Base-by-base conservation (phyloP, 768 basidiomycete species). In the Lactarius psammicola region DNA sequence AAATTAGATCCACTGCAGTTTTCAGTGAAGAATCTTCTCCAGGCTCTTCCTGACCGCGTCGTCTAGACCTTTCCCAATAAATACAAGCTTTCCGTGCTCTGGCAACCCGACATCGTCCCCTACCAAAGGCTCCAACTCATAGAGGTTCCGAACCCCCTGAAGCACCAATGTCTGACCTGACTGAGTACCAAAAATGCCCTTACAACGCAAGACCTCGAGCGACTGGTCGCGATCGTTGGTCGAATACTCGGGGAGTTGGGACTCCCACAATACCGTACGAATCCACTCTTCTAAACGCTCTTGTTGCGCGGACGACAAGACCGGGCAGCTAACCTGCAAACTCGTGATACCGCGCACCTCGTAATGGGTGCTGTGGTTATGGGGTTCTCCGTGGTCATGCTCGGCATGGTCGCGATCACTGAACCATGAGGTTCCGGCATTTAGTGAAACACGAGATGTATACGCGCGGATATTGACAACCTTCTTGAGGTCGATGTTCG, bases 131-230 rank as follows among this genome's bases (percentile, higher is more conserved):
- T 65, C 71, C 58, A 95, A 83, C 71, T 99, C 96, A 73, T 95
- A 99, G 75, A 98, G 82, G 70, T 80, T 92, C 69, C 92, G 80
- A 15, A 99, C 97, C 2, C 95, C 97, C 73, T 99, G 97, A 54
- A 99, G 77, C 60, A 98, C 85, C 70, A 87, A 83, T 63, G 84
- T 80, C 60, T 82, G 79, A 2, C 89, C 89, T 0, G 77, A 75
- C 2, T 80, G 75, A 11, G 80, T 78, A 20, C 75, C 75, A 68
- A 96, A 87, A 23, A 94, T 80, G 9, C 95, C 96, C 74, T 99
- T 98, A 72, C 93, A 92, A 18, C 97, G 86, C 23, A 99, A 77
- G 5, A 97, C 82, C 61, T 87, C 84, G 46, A 93, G 70, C 2
- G 60, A 1, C 20, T 8, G 28, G 26, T 69, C 38, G 7, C 42